Percentiles rank a stretch among this genome's conserved stretches.
These are phyloP conservation scores for Stygiomarasmius scandens DNA, from an alignment of 1,284 basidiomycete species.

Conservation along the genomic window DNA sequence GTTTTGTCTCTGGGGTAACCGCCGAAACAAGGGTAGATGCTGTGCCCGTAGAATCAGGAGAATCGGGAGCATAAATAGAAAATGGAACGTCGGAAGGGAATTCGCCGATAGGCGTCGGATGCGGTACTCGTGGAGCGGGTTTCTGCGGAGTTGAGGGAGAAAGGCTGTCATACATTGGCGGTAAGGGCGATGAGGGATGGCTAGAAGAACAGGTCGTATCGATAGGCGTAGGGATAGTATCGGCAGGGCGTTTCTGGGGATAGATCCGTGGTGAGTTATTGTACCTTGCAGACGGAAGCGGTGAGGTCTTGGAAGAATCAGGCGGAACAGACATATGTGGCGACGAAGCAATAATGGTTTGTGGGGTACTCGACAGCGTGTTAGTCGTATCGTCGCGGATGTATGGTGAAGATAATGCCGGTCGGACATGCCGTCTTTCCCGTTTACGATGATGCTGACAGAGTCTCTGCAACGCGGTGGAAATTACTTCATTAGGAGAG, in stretches of 20 bases:
- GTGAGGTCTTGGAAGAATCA: not conserved
- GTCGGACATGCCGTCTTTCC: not conserved
- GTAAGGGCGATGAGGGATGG: not conserved
- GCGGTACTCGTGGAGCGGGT: not conserved
- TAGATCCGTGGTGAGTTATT: not conserved
- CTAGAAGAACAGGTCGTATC: not conserved
- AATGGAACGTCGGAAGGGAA: not conserved
- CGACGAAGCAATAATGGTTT: too few species aligned
- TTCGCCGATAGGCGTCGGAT: not conserved
- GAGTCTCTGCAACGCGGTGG: not conserved
- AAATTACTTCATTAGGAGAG: not conserved
- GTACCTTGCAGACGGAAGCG: not conserved
- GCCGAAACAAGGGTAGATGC: conserved; percentile 11
- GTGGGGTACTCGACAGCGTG: too few species aligned
- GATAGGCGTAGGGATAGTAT: not conserved
- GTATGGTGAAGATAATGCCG: not conserved
- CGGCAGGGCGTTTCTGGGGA: not conserved
- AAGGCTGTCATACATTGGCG: not conserved
- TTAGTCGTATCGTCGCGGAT: not conserved
- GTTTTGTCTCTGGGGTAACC: conserved; percentile 4
- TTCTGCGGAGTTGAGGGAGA: not conserved
- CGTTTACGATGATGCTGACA: not conserved
- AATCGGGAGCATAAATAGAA: conserved; percentile 2
- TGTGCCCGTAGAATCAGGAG: conserved; percentile 9
- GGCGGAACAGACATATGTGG: too few species aligned